Percentiles rank a stretch among this genome's conserved stretches.
Conservation (phyloP, 2,329 filamentous ascomycete genomes). For the Ophioceras dolichostomum region DNA sequence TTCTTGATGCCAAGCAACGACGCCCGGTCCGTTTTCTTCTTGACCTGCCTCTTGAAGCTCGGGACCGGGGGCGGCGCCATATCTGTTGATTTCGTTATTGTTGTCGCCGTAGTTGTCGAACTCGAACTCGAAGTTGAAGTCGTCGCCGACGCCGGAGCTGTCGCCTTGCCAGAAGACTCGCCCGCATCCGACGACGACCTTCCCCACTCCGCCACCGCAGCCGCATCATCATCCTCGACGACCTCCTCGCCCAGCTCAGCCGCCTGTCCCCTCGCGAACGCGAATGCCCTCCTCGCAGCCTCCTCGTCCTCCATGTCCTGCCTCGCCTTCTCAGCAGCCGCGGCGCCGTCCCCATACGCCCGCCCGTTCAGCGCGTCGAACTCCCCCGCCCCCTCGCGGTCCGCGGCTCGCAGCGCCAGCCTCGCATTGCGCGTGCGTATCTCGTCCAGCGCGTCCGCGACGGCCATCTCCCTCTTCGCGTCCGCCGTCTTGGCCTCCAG, state of each 20-base stretch:
- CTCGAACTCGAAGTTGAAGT: conserved; percentile 16
- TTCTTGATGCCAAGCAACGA: conserved; percentile 78
- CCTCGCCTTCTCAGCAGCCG: conserved; percentile 48
- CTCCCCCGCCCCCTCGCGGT: conserved; percentile 53
- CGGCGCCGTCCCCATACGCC: conserved; percentile 40
- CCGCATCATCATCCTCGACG: conserved; percentile 31
- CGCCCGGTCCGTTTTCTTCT: conserved; percentile 76
- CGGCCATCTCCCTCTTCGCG: conserved; percentile 89
- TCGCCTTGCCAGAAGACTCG: background rate
- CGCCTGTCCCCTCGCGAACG: conserved; percentile 41
- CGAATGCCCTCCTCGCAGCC: conserved; percentile 67
- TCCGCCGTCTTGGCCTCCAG: conserved; percentile 89
- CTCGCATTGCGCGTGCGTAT: conserved; percentile 86
- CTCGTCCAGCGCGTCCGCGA: conserved; percentile 91
- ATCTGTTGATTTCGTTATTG: conserved; percentile 16
- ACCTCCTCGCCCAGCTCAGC: conserved; percentile 30
- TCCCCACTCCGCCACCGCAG: conserved; percentile 3
- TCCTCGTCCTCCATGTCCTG: conserved; percentile 77
- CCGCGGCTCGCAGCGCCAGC: conserved; percentile 65
- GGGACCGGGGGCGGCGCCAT: conserved; percentile 33
- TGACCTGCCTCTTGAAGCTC: conserved; percentile 63
- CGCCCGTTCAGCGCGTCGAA: conserved; percentile 38
- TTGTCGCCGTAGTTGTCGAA: conserved; percentile 17
- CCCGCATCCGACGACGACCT: background rate
- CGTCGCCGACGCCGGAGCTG: conserved; percentile 4